Base-by-base conservation (phyloP, 257 asterid species). In the Agastache rugosa region DNA sequence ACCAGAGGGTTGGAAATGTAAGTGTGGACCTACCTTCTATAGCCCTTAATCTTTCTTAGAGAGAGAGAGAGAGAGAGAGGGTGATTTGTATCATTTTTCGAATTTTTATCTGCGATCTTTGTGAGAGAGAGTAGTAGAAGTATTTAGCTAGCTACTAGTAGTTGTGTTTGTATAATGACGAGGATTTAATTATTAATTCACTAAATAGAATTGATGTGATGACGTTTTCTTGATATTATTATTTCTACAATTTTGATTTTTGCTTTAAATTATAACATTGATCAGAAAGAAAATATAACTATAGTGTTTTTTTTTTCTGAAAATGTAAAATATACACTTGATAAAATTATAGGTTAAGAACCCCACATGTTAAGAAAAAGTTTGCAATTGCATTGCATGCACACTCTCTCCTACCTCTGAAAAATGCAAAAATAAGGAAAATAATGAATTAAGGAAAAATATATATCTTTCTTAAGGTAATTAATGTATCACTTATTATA, bases 1-100 rank as follows among this genome's bases (percentile, higher is more conserved):
- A 67, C 97, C 98, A 0, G 98, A 93, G 83, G 97, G 96, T 9
- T 91, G 98, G 98, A 91, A 87, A 74, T 93, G 98, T 93, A 93
- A 93, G 80, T 93, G 98, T 79, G 98, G 98, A 9, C 89, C 87
- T 1, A 70, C 88, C 9, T 79, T 93, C 71, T 91, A 87, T 66
- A 75, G 76, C 78, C 98, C 98, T 8, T 93, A 63, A 39, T 37
- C 44, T 39, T 8, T 22, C 7, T 4, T 0, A 3, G 16, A 63
- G 31, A 37, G 31, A 27, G 63, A 56, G 56, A 48, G 19, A 25
- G 19, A 12, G 7, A 8, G 6, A 16, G 22, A 16, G 12, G 17
- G 48, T 17, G 29, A 31, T 1, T 16, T 8, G 17, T 11, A 1
- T 20, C 35, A 25, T 11, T 50, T 17, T n/a, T 17, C 56, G 17